A percentile compares a stretch with the other conserved stretches of the same genome.
Conservation (phyloP, 116 monocot species). For the Phalaenopsis hybrid region DNA sequence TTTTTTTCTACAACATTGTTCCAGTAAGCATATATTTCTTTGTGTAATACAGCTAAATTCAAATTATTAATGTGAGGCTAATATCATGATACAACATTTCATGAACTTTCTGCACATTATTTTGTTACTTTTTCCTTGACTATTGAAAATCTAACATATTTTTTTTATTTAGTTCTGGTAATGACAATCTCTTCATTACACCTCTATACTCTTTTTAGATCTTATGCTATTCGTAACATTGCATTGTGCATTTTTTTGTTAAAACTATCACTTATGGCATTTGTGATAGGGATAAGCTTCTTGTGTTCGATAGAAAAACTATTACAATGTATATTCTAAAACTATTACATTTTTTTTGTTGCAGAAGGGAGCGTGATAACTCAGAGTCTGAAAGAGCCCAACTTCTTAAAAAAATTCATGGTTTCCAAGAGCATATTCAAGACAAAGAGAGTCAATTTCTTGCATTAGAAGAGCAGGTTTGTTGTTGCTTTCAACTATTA, state of each 20-base stretch:
- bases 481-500: background rate
- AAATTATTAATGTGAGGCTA: no score
- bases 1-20: no score
- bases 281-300: background rate
- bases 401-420: slow-evolving; percentile 74
- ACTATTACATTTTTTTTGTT: slow-evolving; percentile 1
- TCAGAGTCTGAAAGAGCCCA: slow-evolving; percentile 75
- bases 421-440: slow-evolving; percentile 67
- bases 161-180: background rate
- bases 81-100: background rate
- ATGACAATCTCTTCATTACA: background rate
- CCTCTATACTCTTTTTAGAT: background rate
- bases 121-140: background rate
- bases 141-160: background rate
- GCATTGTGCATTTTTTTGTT: background rate
- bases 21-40: no score
- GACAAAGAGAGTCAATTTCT: slow-evolving; percentile 66
- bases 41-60: no score
- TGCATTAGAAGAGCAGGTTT: slow-evolving; percentile 68
- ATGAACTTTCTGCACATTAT: background rate
- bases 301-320: background rate
- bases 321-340: background rate
- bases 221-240: background rate
- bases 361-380: slow-evolving; percentile 87
- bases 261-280: background rate